These are phyloP conservation scores for Haplosporangium sp. DNA, from an alignment of 371 early-diverging fungal species.

Conservation along the genomic window DNA sequence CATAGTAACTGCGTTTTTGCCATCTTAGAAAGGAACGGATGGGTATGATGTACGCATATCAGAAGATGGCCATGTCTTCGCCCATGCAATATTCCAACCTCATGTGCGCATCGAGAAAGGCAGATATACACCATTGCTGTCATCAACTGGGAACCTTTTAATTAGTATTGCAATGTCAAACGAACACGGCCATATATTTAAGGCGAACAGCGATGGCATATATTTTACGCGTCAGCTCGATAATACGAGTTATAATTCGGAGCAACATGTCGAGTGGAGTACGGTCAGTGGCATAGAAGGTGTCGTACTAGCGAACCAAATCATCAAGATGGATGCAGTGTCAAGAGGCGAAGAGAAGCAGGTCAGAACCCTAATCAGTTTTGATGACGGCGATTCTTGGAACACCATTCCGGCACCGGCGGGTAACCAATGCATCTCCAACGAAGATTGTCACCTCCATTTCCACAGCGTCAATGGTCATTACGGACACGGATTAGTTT, in stretches of 20 bases:
- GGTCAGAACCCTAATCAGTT: constrained; percentile 81
- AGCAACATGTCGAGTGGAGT: constrained; percentile 91
- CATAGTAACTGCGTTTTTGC: not conserved
- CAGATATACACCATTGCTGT: constrained; percentile 81
- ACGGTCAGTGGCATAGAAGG: constrained; percentile 87
- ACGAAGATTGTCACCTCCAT: constrained; percentile 74
- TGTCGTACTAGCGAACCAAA: constrained; percentile 88
- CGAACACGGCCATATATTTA: constrained; percentile 85
- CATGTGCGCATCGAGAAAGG: constrained; percentile 59
- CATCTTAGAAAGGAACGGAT: constrained; percentile 51
- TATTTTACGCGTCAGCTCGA: constrained; percentile 77
- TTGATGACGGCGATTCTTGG: constrained; percentile 90
- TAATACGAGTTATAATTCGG: constrained; percentile 80
- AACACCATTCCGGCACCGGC: constrained; percentile 70
- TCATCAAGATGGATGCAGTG: constrained; percentile 76
- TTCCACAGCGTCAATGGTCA: constrained; percentile 81
- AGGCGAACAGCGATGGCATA: constrained; percentile 85
- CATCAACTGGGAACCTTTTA: constrained; percentile 76
- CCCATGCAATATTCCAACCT: constrained; percentile 84
- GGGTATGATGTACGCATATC: constrained; percentile 75
- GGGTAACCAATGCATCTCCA: constrained; percentile 59
- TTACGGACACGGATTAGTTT: constrained; percentile 71
- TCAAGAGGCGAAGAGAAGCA: constrained; percentile 69
- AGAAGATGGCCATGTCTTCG: constrained; percentile 76
- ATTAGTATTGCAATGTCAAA: constrained; percentile 75